Conservation (phyloP, 305 asterid species). For the Rubia tinctorum region DNA sequence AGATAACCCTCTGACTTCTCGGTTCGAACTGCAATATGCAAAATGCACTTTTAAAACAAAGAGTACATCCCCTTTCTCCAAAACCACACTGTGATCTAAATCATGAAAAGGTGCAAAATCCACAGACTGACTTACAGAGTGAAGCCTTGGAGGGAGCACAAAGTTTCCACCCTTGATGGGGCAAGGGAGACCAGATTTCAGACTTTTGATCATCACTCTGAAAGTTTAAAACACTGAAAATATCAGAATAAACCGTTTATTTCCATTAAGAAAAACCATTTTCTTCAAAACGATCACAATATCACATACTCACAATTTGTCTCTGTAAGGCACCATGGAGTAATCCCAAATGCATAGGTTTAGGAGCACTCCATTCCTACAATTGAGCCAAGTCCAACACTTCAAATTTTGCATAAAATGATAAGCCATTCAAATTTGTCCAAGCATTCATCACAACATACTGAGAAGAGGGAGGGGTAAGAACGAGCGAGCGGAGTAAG, state of each 20-base stretch:
- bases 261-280: conserved; percentile 10
- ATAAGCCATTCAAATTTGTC: not conserved
- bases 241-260: not conserved
- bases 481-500: conserved; percentile 37
- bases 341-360: conserved; percentile 57
- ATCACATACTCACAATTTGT: conserved; percentile 57
- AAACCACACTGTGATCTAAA: not conserved
- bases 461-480: conserved; percentile 40
- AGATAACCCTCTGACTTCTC: conserved; percentile 58
- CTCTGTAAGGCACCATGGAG: conserved; percentile 58
- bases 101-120: not conserved
- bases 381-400: not conserved
- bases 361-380: conserved; percentile 90
- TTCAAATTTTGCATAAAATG: not conserved
- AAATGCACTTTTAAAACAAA: conserved; percentile 11
- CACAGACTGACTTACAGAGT: conserved; percentile 34
- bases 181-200: conserved; percentile 70
- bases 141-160: conserved; percentile 29
- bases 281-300: conserved; percentile 11
- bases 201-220: conserved; percentile 47
- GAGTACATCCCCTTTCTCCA: not conserved
- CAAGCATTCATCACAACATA: conserved; percentile 10
- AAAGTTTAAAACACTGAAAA: conserved; percentile 2
- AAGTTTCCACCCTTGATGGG: conserved; percentile 68
- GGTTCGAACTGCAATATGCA: conserved; percentile 37